Base-by-base conservation (phyloP, 305 asterid genomes). In the Solanum hybrid region DNA sequence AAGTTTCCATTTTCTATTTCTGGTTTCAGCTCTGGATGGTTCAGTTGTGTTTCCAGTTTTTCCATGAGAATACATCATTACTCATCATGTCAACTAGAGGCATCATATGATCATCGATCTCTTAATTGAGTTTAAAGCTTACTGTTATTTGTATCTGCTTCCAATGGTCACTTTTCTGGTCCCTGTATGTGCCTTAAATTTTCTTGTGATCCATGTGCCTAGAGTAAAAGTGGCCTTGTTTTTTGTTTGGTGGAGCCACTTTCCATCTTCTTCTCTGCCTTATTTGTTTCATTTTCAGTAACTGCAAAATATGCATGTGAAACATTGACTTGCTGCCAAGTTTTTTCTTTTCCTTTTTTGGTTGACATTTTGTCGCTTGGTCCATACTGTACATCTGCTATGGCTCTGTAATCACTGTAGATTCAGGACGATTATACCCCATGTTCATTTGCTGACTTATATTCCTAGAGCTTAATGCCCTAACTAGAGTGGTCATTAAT, bases 1-100 rank as follows among this genome's bases (percentile, higher is more conserved):
- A 93, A 95, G 97, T 95, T 85, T 5, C 14, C 77, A 85, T 34
- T 60, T 51, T 34, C 77, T 85, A 60, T 34, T 64, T 32, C 46
- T 32, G 29, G 88, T 85, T 85, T 60, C 75, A 10, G 29, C 42
- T 84, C 22, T 84, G 87, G 75, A 84, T 84, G 87, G 29, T 29
- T 51, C 51, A 32, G 51, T 85, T 60, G 71, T 4, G 13, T 60
- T 85, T 60, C 88, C 51, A 56, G 29, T 31, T 56, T 31, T 56
- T 85, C 8, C 29, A 20, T 85, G 77, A 31, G 77, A 32, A n/a
- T 85, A 32, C 46, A 7, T 56, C 40, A 22, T 9, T 85, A 13
- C 32, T n/a, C 76, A 38, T 85, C 77, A n/a, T 60, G 88, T 34
- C 51, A 20, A 60, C 34, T 56, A 36, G 72, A 85, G 51, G 51